Evolutionary conservation across 148 eudicot species (phyloP).

Genomic region (Diospyros kaki): DNA sequence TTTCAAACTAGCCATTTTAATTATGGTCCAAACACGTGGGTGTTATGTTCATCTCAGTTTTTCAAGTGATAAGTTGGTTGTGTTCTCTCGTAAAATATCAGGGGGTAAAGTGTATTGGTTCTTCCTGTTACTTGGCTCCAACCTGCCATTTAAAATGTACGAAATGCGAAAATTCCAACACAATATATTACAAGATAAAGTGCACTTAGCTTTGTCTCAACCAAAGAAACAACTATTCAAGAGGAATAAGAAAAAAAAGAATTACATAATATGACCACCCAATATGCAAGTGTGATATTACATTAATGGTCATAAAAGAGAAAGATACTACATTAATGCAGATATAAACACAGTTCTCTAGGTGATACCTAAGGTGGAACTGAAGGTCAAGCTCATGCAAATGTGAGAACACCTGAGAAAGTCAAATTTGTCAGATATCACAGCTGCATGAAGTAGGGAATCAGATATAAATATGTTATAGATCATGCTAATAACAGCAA

Average conservation of each 20-base stretch:
- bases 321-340: neutral
- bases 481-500: neutral
- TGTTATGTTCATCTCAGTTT: too few species aligned
- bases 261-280: neutral
- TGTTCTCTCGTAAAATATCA: too few species aligned
- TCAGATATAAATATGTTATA: neutral
- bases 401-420: conserved; percentile 83
- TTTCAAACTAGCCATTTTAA: too few species aligned
- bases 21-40: too few species aligned
- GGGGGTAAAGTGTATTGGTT: too few species aligned
- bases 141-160: too few species aligned
- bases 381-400: conserved; percentile 89
- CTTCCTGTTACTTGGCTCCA: too few species aligned
- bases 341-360: neutral
- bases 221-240: neutral
- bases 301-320: neutral
- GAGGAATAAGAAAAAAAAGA: neutral
- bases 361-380: conserved; percentile 82
- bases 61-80: too few species aligned
- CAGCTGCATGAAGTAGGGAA: neutral
- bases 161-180: too few species aligned
- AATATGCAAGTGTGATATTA: neutral
- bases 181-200: neutral
- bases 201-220: neutral
- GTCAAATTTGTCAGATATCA: conserved; percentile 12